Conservation (phyloP, 257 asterid species). For the Thymus quinquecostatus region DNA sequence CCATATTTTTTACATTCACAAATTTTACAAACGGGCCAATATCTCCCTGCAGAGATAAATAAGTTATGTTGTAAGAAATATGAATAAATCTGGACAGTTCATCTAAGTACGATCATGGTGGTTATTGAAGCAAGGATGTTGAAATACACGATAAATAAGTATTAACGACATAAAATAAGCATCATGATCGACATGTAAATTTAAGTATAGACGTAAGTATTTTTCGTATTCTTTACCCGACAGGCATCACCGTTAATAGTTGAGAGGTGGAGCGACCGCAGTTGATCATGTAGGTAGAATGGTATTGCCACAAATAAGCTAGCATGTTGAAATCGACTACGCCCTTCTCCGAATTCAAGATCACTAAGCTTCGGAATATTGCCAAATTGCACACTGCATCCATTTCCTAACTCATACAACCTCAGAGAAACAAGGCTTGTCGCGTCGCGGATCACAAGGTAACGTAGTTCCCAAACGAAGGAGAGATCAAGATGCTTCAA, state of each 20-base stretch:
- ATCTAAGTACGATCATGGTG: no score
- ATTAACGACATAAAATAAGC: no score
- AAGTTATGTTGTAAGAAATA: neutral
- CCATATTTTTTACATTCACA: neutral
- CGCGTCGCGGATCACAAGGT: neutral
- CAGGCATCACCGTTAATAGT: neutral
- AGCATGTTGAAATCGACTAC: no score
- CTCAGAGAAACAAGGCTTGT: conserved; percentile 1
- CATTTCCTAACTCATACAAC: no score
- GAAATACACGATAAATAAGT: no score
- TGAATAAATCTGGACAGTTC: neutral
- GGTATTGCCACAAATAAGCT: neutral
- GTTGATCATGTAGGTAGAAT: neutral
- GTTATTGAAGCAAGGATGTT: no score
- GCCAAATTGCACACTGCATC: neutral
- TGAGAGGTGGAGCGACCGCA: neutral
- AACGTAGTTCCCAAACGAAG: neutral
- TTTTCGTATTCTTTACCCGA: no score
- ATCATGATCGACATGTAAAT: no score
- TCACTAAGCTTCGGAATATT: neutral
- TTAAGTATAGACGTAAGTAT: neutral
- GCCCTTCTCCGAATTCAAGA: neutral
- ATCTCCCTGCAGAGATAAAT: neutral
- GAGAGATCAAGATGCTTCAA: neutral
- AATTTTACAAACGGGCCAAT: neutral